Evolutionary conservation across 1,284 basidiomycete genomes (phyloP).

Genomic region (Lignosus rhinocerotis): DNA sequence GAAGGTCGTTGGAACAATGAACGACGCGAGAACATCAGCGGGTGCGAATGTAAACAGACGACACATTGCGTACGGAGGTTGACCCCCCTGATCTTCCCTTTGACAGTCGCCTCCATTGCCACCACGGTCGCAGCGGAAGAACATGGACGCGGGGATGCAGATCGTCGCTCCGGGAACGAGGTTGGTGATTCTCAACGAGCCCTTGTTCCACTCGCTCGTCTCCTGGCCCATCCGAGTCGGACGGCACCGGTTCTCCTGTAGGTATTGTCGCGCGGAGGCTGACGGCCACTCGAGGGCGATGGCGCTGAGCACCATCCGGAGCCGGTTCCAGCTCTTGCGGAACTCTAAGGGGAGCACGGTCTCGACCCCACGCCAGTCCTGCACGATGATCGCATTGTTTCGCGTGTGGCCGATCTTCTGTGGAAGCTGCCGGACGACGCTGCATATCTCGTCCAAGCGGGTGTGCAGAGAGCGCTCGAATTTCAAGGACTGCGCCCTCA

Average conservation of each 20-base stretch:
- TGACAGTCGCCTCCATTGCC: too few relatives aligned
- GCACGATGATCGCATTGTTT: not conserved
- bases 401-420: not conserved
- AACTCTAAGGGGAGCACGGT: slow-evolving; percentile 1
- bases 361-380: slow-evolving; percentile 2
- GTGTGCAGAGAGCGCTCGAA: not conserved
- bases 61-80: too few relatives aligned
- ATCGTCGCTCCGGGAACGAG: not conserved
- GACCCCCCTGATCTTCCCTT: too few relatives aligned
- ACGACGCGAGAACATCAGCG: too few relatives aligned
- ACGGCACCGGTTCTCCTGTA: not conserved
- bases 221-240: not conserved
- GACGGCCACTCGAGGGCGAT: not conserved
- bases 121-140: too few relatives aligned
- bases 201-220: not conserved
- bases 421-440: slow-evolving; percentile 1
- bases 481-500: not conserved
- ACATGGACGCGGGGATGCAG: not conserved
- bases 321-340: not conserved
- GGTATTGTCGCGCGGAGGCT: not conserved
- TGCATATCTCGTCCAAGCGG: slow-evolving; percentile 1
- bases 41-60: too few relatives aligned
- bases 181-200: not conserved
- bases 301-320: not conserved
- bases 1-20: not conserved